Evolutionary conservation across 208 protist genomes (phyloP).

Genomic region (Acanthamoeba healyi): DNA sequence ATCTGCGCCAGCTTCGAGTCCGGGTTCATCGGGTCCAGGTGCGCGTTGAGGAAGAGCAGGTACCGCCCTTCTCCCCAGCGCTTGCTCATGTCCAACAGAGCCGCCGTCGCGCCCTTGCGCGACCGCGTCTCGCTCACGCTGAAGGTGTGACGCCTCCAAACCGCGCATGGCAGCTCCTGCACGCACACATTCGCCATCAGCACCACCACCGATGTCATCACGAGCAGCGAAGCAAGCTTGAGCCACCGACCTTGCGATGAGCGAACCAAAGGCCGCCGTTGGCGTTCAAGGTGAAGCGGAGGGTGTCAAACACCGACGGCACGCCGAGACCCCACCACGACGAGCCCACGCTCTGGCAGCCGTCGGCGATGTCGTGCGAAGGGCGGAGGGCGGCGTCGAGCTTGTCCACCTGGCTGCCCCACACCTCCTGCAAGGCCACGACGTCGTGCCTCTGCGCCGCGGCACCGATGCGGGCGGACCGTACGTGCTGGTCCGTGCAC

Average conservation of each 20-base stretch:
- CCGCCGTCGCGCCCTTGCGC: neutral
- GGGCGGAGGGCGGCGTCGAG: neutral
- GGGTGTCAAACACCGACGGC: slow-evolving; percentile 1
- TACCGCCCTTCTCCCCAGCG: neutral
- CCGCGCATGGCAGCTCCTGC: neutral
- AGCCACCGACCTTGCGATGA: slow-evolving; percentile 15
- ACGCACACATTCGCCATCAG: too few species aligned
- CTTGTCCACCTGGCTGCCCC: slow-evolving; percentile 37
- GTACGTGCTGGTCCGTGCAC: slow-evolving; percentile 11
- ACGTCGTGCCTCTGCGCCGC: neutral
- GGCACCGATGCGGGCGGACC: neutral
- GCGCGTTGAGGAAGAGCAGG: neutral
- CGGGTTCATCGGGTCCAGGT: neutral
- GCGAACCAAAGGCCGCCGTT: slow-evolving; percentile 26
- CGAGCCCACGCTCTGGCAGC: slow-evolving; percentile 30
- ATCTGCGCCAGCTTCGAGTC: slow-evolving; percentile 5
- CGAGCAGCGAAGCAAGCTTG: too few species aligned
- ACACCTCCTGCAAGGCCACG: slow-evolving; percentile 12
- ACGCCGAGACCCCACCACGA: neutral
- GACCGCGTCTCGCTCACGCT: slow-evolving; percentile 7
- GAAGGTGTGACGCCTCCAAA: slow-evolving; percentile 17
- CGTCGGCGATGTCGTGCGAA: neutral
- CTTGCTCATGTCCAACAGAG: neutral
- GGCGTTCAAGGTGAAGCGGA: neutral
- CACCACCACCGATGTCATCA: too few species aligned